phyloP scores from a whole-genome alignment of 2,329 filamentous ascomycete species.

The Monilinia laxa region DNA sequence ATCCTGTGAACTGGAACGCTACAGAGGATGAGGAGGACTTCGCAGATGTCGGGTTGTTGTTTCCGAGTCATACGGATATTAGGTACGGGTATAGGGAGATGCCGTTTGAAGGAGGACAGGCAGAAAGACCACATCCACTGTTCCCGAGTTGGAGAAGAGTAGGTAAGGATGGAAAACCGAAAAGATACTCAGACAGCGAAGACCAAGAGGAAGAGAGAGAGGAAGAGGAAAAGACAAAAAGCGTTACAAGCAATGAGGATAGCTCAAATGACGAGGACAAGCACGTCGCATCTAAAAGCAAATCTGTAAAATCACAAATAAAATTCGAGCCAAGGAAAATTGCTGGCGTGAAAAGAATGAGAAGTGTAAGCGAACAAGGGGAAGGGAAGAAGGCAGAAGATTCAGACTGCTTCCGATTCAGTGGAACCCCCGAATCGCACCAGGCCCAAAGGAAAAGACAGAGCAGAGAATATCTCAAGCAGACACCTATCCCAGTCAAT shows the following conservation, averaged over 20 bases:
- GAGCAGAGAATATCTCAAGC: background rate
- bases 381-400: background rate
- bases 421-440: no score
- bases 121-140: background rate
- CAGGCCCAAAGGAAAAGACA: background rate
- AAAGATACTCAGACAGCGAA: background rate
- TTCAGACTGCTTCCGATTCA: background rate
- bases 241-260: no score
- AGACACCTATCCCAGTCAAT: background rate
- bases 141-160: background rate
- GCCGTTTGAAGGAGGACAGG: background rate
- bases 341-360: background rate
- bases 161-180: background rate
- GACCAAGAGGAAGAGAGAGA: background rate
- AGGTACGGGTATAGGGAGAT: background rate
- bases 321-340: no score
- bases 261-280: background rate
- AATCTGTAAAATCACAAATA: fast-evolving
- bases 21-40: slow-evolving; percentile 2
- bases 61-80: background rate
- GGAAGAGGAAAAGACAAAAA: background rate
- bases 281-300: no score
- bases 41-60: background rate
- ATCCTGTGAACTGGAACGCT: background rate
- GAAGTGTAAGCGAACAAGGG: background rate